Conservation (phyloP, 371 early-diverging fungal species). For the Syncephalis fuscata region DNA sequence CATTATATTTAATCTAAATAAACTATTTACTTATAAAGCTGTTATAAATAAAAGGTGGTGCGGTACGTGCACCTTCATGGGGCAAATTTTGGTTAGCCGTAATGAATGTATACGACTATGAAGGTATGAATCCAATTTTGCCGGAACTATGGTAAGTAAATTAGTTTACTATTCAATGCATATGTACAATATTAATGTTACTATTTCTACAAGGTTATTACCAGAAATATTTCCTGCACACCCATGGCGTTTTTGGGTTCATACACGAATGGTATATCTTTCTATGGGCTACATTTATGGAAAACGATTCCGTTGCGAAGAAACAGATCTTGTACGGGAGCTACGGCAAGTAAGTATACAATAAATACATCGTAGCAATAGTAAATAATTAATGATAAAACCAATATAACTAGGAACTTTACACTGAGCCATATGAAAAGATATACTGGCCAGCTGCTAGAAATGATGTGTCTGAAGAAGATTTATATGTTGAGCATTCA, state of each 20-base stretch:
- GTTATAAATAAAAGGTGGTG: conserved; percentile 37
- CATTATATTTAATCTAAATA: not conserved
- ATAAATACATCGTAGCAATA: not conserved
- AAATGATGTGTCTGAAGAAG: conserved; percentile 65
- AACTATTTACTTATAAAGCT: not conserved
- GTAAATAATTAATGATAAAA: too few relatives aligned
- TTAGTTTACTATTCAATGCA: too few relatives aligned
- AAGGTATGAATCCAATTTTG: conserved; percentile 88
- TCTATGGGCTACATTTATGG: conserved; percentile 93
- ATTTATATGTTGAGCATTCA: conserved; percentile 77
- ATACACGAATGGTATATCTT: conserved; percentile 76
- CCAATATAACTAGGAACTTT: conserved; percentile 65
- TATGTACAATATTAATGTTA: not conserved
- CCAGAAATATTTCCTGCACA: conserved; percentile 71
- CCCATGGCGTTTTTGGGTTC: conserved; percentile 89
- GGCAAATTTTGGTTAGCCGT: conserved; percentile 92
- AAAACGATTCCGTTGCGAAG: conserved; percentile 31
- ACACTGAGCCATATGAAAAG: conserved; percentile 57
- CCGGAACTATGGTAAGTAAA: conserved; percentile 82
- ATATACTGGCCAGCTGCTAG: conserved; percentile 72
- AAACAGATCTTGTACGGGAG: conserved; percentile 45
- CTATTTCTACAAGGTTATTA: conserved; percentile 32
- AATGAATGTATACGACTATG: conserved; percentile 86
- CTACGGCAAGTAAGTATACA: conserved; percentile 27
- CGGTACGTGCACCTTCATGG: conserved; percentile 81